These are phyloP conservation scores for Paraconiothyrium sp. DNA, from an alignment of 2,329 filamentous ascomycete genomes.

Conservation along the genomic window DNA sequence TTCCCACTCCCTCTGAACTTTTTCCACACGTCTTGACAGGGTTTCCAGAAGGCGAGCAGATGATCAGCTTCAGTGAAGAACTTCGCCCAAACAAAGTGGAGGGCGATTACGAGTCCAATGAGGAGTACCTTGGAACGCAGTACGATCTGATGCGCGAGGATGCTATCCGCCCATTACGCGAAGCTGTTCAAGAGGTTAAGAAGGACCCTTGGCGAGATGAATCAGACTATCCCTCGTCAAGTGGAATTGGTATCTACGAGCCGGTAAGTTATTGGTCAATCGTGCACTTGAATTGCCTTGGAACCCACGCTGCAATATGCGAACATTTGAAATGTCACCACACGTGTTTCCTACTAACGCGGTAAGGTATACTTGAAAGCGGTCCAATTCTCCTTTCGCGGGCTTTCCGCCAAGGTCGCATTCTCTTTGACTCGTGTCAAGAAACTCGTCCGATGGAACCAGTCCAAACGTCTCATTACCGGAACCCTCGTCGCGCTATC, in stretches of 20 bases:
- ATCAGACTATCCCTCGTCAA: conserved; percentile 50
- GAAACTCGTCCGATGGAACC: conserved; percentile 74
- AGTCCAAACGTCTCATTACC: conserved; percentile 65
- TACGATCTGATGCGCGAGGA: conserved; percentile 82
- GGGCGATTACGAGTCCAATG: conserved; percentile 67
- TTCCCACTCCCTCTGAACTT: conserved; percentile 66
- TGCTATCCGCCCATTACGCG: conserved; percentile 72
- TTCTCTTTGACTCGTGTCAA: conserved; percentile 74
- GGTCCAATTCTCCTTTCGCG: conserved; percentile 69
- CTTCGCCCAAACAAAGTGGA: conserved; percentile 46
- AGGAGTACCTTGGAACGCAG: conserved; percentile 75
- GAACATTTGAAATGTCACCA: no score
- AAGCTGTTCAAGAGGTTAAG: conserved; percentile 68
- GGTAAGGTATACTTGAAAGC: conserved; percentile 72
- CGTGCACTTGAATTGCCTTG: no score
- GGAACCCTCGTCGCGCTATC: conserved; percentile 66
- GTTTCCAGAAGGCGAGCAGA: conserved; percentile 15
- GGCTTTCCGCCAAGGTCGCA: conserved; percentile 72
- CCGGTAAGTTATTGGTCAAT: conserved; percentile 31
- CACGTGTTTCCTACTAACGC: neutral
- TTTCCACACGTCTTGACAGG: conserved; percentile 24
- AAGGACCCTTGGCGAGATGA: conserved; percentile 66
- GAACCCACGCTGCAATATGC: no score
- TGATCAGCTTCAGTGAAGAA: conserved; percentile 33
- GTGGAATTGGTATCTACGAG: conserved; percentile 50